These are phyloP conservation scores for Apophysomyces variabilis DNA, from an alignment of 371 early-diverging fungal species.

Conservation along the genomic window DNA sequence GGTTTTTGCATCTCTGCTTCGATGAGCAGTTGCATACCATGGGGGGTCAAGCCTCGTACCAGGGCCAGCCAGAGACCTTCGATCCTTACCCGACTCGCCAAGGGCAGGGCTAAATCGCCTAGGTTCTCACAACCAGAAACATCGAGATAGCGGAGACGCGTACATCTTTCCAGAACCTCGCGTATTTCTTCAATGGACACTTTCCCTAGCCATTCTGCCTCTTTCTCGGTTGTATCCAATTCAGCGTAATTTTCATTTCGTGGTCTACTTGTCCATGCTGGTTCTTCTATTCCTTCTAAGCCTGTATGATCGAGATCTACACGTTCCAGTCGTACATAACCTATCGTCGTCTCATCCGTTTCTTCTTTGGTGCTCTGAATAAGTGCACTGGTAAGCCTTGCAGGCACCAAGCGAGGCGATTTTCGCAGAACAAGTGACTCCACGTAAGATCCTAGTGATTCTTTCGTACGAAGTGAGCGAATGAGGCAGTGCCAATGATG, in stretches of 20 bases:
- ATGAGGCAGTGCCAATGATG: conserved; percentile 36
- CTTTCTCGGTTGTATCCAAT: conserved; percentile 41
- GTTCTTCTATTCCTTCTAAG: conserved; percentile 27
- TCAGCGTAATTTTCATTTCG: conserved; percentile 38
- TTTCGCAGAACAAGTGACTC: conserved; percentile 33
- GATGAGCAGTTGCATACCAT: conserved; percentile 3
- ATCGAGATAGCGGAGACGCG: conserved; percentile 32
- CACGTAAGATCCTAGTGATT: conserved; percentile 22
- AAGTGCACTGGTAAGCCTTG: conserved; percentile 23
- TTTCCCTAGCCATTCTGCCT: conserved; percentile 41
- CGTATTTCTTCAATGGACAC: conserved; percentile 28
- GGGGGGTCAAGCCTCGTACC: conserved; percentile 14
- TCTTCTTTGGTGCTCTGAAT: conserved; percentile 22
- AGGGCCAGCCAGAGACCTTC: conserved; percentile 13
- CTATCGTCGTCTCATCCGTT: conserved; percentile 21
- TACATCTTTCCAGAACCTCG: conserved; percentile 20
- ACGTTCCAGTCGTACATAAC: conserved; percentile 34
- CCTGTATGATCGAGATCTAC: conserved; percentile 38
- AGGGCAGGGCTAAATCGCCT: conserved; percentile 12
- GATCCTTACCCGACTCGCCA: neutral
- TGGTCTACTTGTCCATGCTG: neutral
- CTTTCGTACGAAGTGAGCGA: conserved; percentile 15
- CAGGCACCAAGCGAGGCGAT: conserved; percentile 36
- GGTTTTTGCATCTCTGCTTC: neutral
- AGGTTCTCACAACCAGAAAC: conserved; percentile 42